phyloP scores from a whole-genome alignment of 495 filamentous ascomycete species.

The Massariosphaeria phaeospora region DNA sequence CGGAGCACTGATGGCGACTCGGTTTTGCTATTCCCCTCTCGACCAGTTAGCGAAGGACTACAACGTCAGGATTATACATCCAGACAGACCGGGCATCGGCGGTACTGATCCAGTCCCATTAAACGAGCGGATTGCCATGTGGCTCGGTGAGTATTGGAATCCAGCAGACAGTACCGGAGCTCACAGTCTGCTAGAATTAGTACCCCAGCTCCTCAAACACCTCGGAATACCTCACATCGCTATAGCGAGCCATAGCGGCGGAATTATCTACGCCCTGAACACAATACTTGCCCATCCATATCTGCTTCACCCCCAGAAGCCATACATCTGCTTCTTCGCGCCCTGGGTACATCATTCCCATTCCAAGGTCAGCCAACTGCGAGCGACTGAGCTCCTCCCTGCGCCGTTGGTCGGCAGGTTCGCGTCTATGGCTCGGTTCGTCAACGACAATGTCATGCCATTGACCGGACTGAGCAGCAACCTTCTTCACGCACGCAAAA shows the following conservation, averaged over 20 bases:
- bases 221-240: constrained; percentile 27
- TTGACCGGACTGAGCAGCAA: constrained; percentile 9
- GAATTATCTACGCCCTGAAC: constrained; percentile 29
- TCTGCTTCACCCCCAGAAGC: constrained; percentile 22
- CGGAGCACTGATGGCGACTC: constrained; percentile 22
- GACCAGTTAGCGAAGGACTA: constrained; percentile 22
- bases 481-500: constrained; percentile 12
- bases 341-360: constrained; percentile 30
- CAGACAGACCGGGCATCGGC: constrained; percentile 31
- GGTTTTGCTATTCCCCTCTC: constrained; percentile 15
- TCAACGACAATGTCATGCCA: constrained; percentile 22
- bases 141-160: constrained; percentile 21
- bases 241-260: constrained; percentile 28
- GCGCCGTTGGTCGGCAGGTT: constrained; percentile 21
- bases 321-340: constrained; percentile 26
- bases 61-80: constrained; percentile 25
- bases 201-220: constrained; percentile 27
- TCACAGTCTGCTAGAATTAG: constrained; percentile 15
- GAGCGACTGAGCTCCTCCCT: constrained; percentile 17
- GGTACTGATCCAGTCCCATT: constrained; percentile 18
- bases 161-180: not conserved
- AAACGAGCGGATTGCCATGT: constrained; percentile 19
- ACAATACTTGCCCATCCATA: constrained; percentile 22
- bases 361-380: constrained; percentile 2
- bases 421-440: constrained; percentile 13